A percentile compares a stretch with the other conserved stretches of the same genome.
Evolutionary conservation across 2,329 filamentous ascomycete genomes (phyloP).

Genomic region (Samsoniella hepiali): DNA sequence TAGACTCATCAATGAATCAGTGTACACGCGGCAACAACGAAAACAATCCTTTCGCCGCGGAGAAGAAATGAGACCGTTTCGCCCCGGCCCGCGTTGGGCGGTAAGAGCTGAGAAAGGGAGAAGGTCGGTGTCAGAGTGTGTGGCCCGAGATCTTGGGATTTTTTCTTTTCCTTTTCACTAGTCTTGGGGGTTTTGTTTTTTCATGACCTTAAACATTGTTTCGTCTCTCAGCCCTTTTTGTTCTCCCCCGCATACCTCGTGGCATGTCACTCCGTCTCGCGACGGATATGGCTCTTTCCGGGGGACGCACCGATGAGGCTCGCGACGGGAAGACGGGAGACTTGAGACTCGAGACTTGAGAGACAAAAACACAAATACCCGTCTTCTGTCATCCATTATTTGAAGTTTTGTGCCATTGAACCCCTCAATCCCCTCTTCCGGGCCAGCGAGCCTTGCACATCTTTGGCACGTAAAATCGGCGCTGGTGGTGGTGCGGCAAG

Average conservation of each 20-base stretch:
- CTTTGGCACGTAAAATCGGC: not conserved
- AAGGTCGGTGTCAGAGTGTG: no score
- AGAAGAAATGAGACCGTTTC: no score
- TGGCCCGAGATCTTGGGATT: slow-evolving; percentile 4
- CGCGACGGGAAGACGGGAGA: no score
- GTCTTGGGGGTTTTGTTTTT: not conserved
- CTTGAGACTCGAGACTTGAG: no score
- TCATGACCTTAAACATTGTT: not conserved
- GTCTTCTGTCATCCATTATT: not conserved
- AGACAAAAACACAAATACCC: not conserved
- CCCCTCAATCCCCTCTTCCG: not conserved
- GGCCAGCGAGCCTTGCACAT: not conserved
- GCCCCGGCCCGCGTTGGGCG: not conserved
- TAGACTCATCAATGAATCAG: no score
- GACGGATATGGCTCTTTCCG: slow-evolving; percentile 7
- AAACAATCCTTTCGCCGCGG: no score
- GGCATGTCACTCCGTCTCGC: not conserved
- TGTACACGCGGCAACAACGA: no score
- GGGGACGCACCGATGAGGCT: not conserved
- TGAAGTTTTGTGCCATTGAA: no score
- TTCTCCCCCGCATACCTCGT: not conserved
- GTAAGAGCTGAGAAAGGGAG: not conserved
- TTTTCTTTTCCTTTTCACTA: not conserved
- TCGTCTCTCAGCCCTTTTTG: not conserved
- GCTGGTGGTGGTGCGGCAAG: not conserved